These are phyloP conservation scores for Amylocarpus encephaloides DNA, from an alignment of 2,329 filamentous ascomycete genomes.

Conservation along the genomic window DNA sequence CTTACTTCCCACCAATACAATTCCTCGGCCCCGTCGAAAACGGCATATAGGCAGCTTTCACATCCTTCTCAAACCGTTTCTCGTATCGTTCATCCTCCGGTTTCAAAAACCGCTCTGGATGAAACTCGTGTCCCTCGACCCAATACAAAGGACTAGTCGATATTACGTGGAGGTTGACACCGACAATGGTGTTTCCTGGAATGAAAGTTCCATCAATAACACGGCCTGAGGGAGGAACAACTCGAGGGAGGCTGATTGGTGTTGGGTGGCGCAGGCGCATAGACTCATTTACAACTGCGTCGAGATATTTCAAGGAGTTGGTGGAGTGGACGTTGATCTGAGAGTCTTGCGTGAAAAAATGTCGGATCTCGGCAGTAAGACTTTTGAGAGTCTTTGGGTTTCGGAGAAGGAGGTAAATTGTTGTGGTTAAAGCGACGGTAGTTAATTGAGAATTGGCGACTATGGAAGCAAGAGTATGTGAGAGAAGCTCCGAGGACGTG, in stretches of 20 bases:
- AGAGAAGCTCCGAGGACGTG: neutral
- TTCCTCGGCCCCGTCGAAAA: conserved; percentile 6
- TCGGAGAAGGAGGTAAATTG: conserved; percentile 34
- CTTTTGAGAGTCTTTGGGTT: conserved; percentile 10
- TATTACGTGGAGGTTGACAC: conserved; percentile 1
- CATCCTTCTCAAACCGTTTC: neutral
- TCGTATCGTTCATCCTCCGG: neutral
- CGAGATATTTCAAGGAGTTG: conserved; percentile 26
- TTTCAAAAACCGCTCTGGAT: conserved; percentile 6
- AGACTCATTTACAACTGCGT: conserved; percentile 32
- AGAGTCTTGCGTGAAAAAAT: too few species aligned
- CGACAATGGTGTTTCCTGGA: conserved; percentile 6
- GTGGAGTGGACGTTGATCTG: too few species aligned
- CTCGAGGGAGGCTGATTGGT: neutral
- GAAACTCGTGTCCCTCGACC: conserved; percentile 1
- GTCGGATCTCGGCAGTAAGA: conserved; percentile 14
- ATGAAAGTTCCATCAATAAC: conserved; percentile 4
- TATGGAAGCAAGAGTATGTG: neutral
- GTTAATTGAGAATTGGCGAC: neutral
- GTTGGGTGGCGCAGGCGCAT: conserved; percentile 20
- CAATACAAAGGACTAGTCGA: neutral
- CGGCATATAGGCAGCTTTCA: conserved; percentile 1
- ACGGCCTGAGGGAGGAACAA: conserved; percentile 1
- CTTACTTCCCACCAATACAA: conserved; percentile 5
- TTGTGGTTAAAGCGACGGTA: conserved; percentile 35